Evolutionary conservation across 176 grass and related monocot species (phyloP).

Genomic region (Carex pumila): DNA sequence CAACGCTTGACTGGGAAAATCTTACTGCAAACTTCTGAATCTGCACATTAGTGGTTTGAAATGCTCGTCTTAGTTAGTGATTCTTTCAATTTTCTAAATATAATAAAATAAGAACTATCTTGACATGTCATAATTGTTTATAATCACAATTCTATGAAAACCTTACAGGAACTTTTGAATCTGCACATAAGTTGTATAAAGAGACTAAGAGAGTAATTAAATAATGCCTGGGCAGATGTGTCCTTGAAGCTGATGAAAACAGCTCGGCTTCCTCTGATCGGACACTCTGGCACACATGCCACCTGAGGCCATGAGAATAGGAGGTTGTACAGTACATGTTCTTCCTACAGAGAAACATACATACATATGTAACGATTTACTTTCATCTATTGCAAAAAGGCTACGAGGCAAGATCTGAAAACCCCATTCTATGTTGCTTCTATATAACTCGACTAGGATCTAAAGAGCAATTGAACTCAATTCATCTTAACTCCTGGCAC

Average conservation of each 20-base stretch:
- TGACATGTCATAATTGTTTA: neutral
- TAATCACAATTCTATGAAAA: slow-evolving; percentile 27
- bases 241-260: slow-evolving; percentile 79
- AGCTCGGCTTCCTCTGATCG: slow-evolving; percentile 66
- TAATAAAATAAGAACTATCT: neutral
- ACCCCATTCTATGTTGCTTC: neutral
- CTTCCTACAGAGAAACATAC: slow-evolving; percentile 47
- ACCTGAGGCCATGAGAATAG: slow-evolving; percentile 84
- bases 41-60: slow-evolving; percentile 28
- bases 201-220: slow-evolving; percentile 10
- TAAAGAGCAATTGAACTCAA: neutral
- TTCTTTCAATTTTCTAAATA: neutral
- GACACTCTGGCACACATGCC: slow-evolving; percentile 64
- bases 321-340: slow-evolving; percentile 70
- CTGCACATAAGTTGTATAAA: slow-evolving; percentile 29
- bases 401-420: neutral
- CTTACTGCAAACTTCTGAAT: slow-evolving; percentile 86
- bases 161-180: slow-evolving; percentile 79
- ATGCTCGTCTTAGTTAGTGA: slow-evolving; percentile 19
- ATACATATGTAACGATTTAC: neutral
- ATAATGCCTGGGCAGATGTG: slow-evolving; percentile 51
- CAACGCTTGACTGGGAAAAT: slow-evolving; percentile 43
- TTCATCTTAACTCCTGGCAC: neutral
- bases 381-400: neutral
- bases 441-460: neutral